A percentile compares a stretch with the other conserved stretches of the same genome.
phyloP scores from a whole-genome alignment of 805 yeast species.

The Ogataea paraovalis region DNA sequence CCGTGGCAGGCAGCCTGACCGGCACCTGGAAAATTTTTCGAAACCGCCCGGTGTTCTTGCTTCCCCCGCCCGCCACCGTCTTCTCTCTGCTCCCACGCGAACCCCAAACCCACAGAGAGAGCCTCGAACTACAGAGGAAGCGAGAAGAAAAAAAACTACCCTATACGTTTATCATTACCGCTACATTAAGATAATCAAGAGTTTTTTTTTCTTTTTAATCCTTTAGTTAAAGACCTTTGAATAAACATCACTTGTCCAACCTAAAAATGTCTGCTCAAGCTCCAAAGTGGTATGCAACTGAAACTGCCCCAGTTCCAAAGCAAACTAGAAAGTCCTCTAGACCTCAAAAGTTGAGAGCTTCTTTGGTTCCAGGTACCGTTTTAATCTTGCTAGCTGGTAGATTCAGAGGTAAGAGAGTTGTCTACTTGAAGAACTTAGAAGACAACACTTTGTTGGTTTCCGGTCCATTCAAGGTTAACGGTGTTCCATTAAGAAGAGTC shows the following conservation, averaged over 20 bases:
- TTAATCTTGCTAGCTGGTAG: constrained; percentile 97
- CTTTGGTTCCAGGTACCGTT: constrained; percentile 35
- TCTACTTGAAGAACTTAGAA: constrained; percentile 91
- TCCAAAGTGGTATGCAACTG: constrained; percentile 93
- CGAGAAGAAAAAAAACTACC: neutral
- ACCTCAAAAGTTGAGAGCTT: constrained; percentile 93
- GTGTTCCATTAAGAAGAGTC: constrained; percentile 99
- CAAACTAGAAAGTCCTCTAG: constrained; percentile 86
- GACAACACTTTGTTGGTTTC: constrained; percentile 97
- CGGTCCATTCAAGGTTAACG: constrained; percentile 99
- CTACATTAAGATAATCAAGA: neutral
- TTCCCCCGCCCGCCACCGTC: neutral
- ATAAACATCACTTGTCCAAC: constrained; percentile 1
- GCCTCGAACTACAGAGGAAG: neutral
- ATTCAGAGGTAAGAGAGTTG: constrained; percentile 99
- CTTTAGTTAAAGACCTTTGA: constrained; percentile 1
- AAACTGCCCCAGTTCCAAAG: constrained; percentile 84
- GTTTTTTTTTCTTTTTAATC: neutral
- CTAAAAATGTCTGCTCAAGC: constrained; percentile 41
- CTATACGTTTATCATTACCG: neutral
- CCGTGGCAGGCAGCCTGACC: too few species aligned
- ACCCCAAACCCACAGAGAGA: neutral
- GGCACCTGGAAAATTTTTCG: neutral
- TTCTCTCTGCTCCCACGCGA: neutral
- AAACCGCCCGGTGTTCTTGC: neutral